Evolutionary conservation across 116 monocot species (phyloP).

Genomic region (Phalaenopsis hybrid): DNA sequence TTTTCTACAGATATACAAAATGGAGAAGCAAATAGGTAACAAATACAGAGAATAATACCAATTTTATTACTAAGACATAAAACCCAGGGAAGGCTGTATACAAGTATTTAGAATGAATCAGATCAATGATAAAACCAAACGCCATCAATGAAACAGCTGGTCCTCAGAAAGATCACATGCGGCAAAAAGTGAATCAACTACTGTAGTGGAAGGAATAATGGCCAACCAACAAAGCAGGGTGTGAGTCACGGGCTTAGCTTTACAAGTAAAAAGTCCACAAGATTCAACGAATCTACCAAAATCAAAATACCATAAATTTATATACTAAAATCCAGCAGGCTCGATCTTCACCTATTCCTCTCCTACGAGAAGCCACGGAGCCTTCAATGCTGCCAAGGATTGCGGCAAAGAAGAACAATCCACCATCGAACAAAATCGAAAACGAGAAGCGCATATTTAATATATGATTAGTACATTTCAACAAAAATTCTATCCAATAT

Average conservation of each 20-base stretch:
- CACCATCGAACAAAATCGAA: not conserved
- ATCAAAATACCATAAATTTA: not conserved
- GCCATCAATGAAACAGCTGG: conserved; percentile 2
- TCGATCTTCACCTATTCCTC: not conserved
- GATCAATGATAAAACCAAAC: conserved; percentile 1
- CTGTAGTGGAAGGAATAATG: not conserved
- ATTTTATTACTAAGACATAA: not conserved
- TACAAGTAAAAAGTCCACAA: not conserved
- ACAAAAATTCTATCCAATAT: too few species aligned
- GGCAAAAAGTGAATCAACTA: conserved; percentile 3
- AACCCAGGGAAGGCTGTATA: not conserved
- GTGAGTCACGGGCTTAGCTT: conserved; percentile 14
- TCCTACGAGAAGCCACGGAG: not conserved
- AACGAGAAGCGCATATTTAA: too few species aligned
- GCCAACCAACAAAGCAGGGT: conserved; percentile 11
- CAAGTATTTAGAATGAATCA: not conserved
- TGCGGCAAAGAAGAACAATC: not conserved
- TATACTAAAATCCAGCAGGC: not conserved
- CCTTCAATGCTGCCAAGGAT: not conserved
- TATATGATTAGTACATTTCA: too few species aligned
- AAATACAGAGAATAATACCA: conserved; percentile 2
- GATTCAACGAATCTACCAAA: not conserved
- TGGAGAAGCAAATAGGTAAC: not conserved
- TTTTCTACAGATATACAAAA: not conserved
- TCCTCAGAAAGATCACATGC: not conserved